A percentile compares a stretch with the other conserved stretches of the same genome.
Evolutionary conservation across 306 rosid genomes (phyloP).

Genomic region (Leucaena leucocephala): DNA sequence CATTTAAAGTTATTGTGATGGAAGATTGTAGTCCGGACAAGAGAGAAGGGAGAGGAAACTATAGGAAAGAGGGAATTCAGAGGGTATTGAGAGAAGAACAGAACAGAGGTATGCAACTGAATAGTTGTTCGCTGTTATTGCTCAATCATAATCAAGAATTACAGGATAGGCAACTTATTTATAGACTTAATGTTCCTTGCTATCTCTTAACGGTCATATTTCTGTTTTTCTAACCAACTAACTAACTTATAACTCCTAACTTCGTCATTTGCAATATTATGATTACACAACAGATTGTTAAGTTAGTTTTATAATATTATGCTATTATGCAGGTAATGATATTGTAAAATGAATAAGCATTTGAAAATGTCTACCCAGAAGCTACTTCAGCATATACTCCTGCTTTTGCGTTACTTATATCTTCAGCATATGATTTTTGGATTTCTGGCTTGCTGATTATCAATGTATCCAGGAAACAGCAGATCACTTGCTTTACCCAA

Average conservation of each 20-base stretch:
- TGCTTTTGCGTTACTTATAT: slow-evolving; percentile 22
- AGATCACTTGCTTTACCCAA: slow-evolving; percentile 94
- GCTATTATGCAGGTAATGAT: slow-evolving; percentile 10
- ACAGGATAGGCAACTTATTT: neutral
- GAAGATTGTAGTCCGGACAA: neutral
- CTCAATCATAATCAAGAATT: neutral
- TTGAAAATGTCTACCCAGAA: slow-evolving; percentile 21
- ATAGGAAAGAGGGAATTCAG: too few species aligned
- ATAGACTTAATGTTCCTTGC: neutral
- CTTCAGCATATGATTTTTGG: slow-evolving; percentile 37
- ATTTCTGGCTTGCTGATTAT: slow-evolving; percentile 39
- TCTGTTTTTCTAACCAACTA: neutral
- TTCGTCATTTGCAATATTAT: too few species aligned
- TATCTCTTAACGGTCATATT: neutral
- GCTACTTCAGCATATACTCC: slow-evolving; percentile 16
- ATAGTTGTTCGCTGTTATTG: neutral
- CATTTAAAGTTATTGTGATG: neutral
- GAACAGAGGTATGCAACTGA: neutral
- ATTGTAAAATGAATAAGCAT: slow-evolving; percentile 26
- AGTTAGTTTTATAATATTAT: slow-evolving; percentile 20
- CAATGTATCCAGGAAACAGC: slow-evolving; percentile 74
- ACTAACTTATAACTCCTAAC: neutral
- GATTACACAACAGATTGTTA: neutral
- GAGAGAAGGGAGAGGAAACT: too few species aligned
- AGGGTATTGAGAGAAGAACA: neutral